Evolutionary conservation across 2,329 filamentous ascomycete species (phyloP), one percentile per base, ranked within the genome.

Genomic region (Cladosporium austrohemisphaericum): DNA sequence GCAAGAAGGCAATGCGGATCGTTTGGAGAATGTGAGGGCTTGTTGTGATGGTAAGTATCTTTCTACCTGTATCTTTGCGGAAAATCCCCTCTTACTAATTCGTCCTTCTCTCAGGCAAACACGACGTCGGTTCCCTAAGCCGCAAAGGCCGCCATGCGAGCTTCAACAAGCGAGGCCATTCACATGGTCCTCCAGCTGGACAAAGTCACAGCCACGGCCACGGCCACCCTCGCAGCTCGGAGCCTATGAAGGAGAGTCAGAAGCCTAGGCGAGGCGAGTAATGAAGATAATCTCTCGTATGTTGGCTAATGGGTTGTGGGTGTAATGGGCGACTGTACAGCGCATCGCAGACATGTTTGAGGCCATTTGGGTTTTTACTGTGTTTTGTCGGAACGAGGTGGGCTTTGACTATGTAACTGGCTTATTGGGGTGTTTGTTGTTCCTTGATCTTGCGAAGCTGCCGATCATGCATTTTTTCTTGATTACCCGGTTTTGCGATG

Each of bases 21-120:
- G 84, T 54, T 76, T 97, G 61, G 92, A 97, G 76, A 96, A 98
- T 67, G 93, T 98, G 56, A 79, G 93, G 65, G 91, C 92, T 52
- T 98, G 93, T 73, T 98, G 93, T 70, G 93, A 97, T 79, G 93
- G 91, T 92, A 78, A 80, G 85, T 74, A 23, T 4, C 26, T 18
- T 5, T 11, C 7, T 7, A 13, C 5, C 7, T 25, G 7, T 14
- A 14, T 9, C 5, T 16, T 5, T 8, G 5, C 3, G 22, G 6
- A 10, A 11, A 43, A 8, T 5, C 3, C 18, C 13, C 28, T 37
- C 9, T 19, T 14, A 13, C 6, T 3, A 22, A 26, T 11, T 16
- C 35, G 18, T 16, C 14, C 3, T 31, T 13, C 2, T 11, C 11
- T 18, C 13, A 49, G 36, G 46, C 28, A 49, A 41, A 28, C 46